Evolutionary conservation across 257 asterid species (phyloP), one percentile per base, ranked within the genome.

Genomic region (Fraxinus anomala): DNA sequence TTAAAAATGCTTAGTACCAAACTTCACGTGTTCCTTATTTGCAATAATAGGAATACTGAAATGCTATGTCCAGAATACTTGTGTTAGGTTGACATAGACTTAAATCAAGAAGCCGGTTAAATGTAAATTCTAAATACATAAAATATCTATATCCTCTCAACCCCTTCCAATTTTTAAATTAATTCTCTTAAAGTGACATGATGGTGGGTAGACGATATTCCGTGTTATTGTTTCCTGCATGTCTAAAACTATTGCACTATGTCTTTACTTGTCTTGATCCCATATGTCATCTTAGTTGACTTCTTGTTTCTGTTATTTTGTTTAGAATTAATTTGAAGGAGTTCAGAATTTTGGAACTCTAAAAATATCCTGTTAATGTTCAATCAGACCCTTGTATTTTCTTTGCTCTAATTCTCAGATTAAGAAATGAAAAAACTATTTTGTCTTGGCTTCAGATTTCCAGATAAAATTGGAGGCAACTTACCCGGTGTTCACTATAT

Each of bases 381-480:
- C 6, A 0, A 10, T 6, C 31, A 61, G 28, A 21, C 23, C 23
- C 14, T 19, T 12, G 0, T 51, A 54, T 74, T 76, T 13, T 26
- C 59, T 76, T 34, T 33, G 23, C 4, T 33, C 36, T 4, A 33
- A 33, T 33, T 33, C 36, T 33, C 36, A 33, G 6, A 33, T 33
- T 0, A 33, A 33, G 28, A 33, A 33, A 33, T 33, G 36, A 33
- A 3, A 33, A 9, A 24, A 2, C 4, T 6, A 24, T 63, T 33
- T 63, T 24, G 2, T 44, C 26, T 78, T 72, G 79, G 72, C 36
- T 81, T 79, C 91, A 94, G 99, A 81, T 88, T 94, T 86, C 99
- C 99, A 49, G 97, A 94, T 82, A 90, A 88, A 56, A 91, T 94
- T 79, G 98, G 98, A 80, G 98, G 99, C 80, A 89, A 85, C 83